A percentile compares a stretch with the other conserved stretches of the same genome.
Evolutionary conservation across 257 asterid species (phyloP).

Genomic region (Paraleonurus japonicus): DNA sequence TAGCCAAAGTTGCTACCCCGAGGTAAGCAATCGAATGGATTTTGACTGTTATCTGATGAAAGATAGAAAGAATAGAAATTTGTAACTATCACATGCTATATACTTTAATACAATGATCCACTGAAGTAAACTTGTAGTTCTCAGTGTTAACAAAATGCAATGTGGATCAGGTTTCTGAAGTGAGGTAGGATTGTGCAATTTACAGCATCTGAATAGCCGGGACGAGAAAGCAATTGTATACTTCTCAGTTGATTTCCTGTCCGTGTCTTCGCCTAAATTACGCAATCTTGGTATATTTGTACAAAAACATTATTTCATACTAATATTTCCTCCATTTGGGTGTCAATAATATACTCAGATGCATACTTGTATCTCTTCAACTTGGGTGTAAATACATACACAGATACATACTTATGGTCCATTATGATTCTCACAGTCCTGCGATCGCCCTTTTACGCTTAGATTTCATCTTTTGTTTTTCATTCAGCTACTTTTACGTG

Average conservation of each 20-base stretch:
- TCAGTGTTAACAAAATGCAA: neutral
- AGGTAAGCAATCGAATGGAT: conserved; percentile 33
- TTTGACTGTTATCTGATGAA: neutral
- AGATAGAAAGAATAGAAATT: neutral
- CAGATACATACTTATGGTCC: neutral
- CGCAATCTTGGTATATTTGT: conserved; percentile 23
- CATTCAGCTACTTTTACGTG: too few species aligned
- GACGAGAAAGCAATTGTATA: conserved; percentile 7
- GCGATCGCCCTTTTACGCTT: too few species aligned
- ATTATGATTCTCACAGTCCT: too few species aligned
- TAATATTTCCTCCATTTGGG: conserved; percentile 10
- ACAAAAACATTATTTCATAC: conserved; percentile 20
- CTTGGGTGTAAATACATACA: neutral
- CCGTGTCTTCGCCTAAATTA: conserved; percentile 13
- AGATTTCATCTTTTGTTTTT: too few species aligned
- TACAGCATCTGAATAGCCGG: neutral
- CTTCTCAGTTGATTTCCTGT: conserved; percentile 15
- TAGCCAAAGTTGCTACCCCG: conserved; percentile 55
- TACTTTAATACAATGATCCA: neutral
- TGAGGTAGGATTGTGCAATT: conserved; percentile 25
- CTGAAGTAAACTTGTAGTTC: neutral
- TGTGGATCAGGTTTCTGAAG: conserved; percentile 38
- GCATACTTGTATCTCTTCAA: neutral
- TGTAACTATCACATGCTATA: neutral
- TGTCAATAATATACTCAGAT: neutral